Conservation (phyloP, 148 eudicot species). For the Rhododendron griersonianum region DNA sequence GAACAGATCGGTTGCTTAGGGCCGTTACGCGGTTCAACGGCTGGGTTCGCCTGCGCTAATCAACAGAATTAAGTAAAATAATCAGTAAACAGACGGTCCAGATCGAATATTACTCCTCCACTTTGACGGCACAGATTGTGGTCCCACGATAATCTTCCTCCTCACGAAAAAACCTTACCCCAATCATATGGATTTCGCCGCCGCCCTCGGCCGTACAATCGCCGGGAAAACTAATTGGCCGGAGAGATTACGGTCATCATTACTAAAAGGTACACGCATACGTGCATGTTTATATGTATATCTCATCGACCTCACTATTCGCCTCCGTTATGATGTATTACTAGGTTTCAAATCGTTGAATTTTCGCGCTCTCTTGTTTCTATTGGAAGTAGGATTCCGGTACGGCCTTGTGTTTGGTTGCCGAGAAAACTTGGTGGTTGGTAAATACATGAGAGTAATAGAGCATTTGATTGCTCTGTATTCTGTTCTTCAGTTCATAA, state of each 20-base stretch:
- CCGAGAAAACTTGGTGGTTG: background rate
- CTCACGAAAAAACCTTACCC: too few species aligned
- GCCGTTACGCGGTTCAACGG: too few species aligned
- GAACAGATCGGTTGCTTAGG: too few species aligned
- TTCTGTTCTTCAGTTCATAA: background rate
- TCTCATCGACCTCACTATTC: background rate
- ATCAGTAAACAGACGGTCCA: background rate
- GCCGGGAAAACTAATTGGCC: background rate
- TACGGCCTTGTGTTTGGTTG: background rate
- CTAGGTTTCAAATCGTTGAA: background rate
- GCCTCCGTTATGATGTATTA: background rate
- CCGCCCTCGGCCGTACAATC: background rate
- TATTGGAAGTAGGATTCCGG: background rate
- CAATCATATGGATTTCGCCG: background rate
- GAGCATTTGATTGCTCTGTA: background rate
- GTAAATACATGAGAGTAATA: too few species aligned
- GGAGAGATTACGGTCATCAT: background rate
- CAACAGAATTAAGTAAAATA: too few species aligned
- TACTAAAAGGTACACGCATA: background rate
- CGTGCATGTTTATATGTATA: background rate
- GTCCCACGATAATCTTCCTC: background rate
- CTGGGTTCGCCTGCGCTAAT: too few species aligned
- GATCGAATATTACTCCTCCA: background rate
- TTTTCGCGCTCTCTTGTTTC: background rate
- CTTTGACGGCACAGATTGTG: too few species aligned